Evolutionary conservation across 768 basidiomycete species (phyloP).

Genomic region (Podaxis mareebaensis): DNA sequence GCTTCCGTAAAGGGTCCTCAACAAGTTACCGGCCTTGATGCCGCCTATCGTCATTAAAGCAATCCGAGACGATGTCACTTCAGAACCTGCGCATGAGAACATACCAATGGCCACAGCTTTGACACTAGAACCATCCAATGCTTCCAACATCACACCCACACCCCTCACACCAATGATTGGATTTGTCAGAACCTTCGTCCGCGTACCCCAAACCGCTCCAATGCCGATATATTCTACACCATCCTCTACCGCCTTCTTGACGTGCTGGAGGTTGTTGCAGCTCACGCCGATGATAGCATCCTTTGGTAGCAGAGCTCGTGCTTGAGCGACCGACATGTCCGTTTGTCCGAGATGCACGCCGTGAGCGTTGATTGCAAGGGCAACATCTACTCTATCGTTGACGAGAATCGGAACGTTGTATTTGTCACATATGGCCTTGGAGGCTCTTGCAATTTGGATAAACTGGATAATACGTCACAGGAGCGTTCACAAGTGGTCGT

Average conservation of each 20-base stretch:
- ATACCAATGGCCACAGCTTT: constrained; percentile 86
- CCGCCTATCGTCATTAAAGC: constrained; percentile 56
- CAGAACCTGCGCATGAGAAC: constrained; percentile 17
- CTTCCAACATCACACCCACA: constrained; percentile 64
- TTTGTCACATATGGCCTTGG: constrained; percentile 70
- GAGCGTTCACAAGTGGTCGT: not conserved
- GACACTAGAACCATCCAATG: constrained; percentile 61
- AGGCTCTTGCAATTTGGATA: constrained; percentile 66
- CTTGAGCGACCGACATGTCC: constrained; percentile 74
- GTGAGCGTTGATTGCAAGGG: constrained; percentile 69
- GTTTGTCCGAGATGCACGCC: constrained; percentile 91
- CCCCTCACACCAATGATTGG: constrained; percentile 72
- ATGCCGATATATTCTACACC: constrained; percentile 87
- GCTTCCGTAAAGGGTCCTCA: constrained; percentile 73
- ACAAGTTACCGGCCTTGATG: constrained; percentile 76
- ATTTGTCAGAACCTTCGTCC: constrained; percentile 71
- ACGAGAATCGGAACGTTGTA: constrained; percentile 84
- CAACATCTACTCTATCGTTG: constrained; percentile 87
- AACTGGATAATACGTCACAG: constrained; percentile 49
- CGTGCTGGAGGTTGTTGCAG: constrained; percentile 68
- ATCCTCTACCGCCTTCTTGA: constrained; percentile 57
- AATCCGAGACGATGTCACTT: no score
- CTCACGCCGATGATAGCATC: constrained; percentile 80
- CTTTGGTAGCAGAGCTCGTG: constrained; percentile 65
- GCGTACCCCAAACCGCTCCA: constrained; percentile 80